These are phyloP conservation scores for Bolboschoenus planiculmis DNA, from an alignment of 176 grass and related monocot genomes.

Conservation along the genomic window DNA sequence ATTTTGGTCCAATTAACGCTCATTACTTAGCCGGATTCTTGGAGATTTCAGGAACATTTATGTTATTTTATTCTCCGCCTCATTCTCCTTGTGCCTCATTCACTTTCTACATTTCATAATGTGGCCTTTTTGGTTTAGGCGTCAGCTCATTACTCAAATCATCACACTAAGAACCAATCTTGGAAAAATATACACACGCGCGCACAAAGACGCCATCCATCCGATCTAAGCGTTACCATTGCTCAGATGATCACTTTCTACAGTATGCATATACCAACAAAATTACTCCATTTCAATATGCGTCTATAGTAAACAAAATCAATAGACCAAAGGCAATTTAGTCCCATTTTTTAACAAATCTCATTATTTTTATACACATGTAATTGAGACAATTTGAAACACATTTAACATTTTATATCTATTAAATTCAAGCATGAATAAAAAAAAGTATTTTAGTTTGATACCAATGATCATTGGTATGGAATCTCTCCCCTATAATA, in stretches of 20 bases:
- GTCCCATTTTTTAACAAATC: not conserved
- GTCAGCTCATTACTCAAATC: not conserved
- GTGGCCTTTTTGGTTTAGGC: not conserved
- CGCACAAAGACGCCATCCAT: too few relatives aligned
- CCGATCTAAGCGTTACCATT: not conserved
- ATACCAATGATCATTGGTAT: not conserved
- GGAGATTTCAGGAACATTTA: not conserved
- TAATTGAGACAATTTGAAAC: not conserved
- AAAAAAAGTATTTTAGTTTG: too few relatives aligned
- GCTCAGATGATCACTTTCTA: too few relatives aligned
- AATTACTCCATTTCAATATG: too few relatives aligned
- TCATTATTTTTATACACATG: too few relatives aligned
- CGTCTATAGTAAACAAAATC: not conserved
- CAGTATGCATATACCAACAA: too few relatives aligned
- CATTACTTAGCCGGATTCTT: not conserved
- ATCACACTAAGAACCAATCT: too few relatives aligned
- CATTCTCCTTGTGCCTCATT: conserved; percentile 4
- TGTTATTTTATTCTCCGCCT: conserved; percentile 8
- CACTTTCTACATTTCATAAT: not conserved
- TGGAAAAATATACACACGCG: not conserved
- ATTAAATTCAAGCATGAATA: too few relatives aligned
- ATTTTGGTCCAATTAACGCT: not conserved
- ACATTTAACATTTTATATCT: too few relatives aligned
- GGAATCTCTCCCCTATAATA: not conserved
- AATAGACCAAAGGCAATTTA: not conserved